phyloP scores from a whole-genome alignment of 1,139 yeast genomes.

The Blastobotrys proliferans region DNA sequence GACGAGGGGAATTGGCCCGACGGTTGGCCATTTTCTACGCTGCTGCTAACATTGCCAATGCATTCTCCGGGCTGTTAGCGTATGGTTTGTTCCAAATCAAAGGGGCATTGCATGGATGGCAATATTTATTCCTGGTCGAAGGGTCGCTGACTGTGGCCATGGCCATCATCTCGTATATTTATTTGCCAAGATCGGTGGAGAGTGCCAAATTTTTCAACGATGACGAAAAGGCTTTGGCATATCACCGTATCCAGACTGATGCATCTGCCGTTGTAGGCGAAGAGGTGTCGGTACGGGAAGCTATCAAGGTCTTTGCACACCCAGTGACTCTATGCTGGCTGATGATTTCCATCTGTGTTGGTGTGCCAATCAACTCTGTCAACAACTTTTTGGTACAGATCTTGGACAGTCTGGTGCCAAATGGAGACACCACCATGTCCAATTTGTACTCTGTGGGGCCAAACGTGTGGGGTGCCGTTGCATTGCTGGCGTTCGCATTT shows the following conservation, averaged over 20 bases:
- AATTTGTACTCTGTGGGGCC: constrained; percentile 57
- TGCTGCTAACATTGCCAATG: constrained; percentile 35
- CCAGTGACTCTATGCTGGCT: constrained; percentile 48
- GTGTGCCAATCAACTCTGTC: constrained; percentile 48
- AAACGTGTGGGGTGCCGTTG: constrained; percentile 50
- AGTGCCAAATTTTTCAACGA: constrained; percentile 48
- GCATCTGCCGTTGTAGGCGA: constrained; percentile 45
- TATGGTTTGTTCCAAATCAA: constrained; percentile 33
- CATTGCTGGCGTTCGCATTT: constrained; percentile 43
- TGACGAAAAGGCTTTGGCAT: constrained; percentile 21
- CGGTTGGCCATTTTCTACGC: constrained; percentile 59
- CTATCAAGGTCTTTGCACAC: constrained; percentile 49
- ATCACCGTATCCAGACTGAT: constrained; percentile 43
- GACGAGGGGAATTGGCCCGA: constrained; percentile 36
- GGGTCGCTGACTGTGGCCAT: constrained; percentile 35
- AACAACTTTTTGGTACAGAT: constrained; percentile 53
- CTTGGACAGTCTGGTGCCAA: constrained; percentile 47
- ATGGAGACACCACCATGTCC: constrained; percentile 36
- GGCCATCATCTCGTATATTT: constrained; percentile 39
- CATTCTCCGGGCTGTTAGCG: constrained; percentile 34
- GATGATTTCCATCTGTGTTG: constrained; percentile 44
- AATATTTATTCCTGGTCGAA: constrained; percentile 39
- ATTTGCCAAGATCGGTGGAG: constrained; percentile 50
- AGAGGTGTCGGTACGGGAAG: constrained; percentile 43
- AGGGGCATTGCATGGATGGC: constrained; percentile 33